A percentile compares a stretch with the other conserved stretches of the same genome.
Evolutionary conservation across 108 stramenopile species (phyloP).

Genomic region (Nitzschia sp.): DNA sequence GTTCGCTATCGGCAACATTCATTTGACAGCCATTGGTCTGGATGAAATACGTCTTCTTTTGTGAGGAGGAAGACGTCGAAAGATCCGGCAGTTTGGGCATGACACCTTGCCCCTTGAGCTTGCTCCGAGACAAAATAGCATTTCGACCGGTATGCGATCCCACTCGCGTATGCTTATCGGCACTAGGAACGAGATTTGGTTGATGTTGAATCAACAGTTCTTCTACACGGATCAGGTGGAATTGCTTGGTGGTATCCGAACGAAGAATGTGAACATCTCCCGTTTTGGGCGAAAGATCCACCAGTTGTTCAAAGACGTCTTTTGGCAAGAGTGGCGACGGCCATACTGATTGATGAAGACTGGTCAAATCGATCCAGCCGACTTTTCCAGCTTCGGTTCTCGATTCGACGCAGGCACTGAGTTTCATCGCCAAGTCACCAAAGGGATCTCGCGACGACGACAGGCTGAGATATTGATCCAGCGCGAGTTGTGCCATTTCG

Average conservation of each 20-base stretch:
- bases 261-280: constrained; percentile 68
- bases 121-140: constrained; percentile 29
- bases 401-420: constrained; percentile 64
- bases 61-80: background rate
- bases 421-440: constrained; percentile 53
- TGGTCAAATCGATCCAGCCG: constrained; percentile 73
- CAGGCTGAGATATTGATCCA: constrained; percentile 44
- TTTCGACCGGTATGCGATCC: constrained; percentile 44
- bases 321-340: constrained; percentile 40
- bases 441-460: constrained; percentile 48
- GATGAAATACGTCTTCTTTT: constrained; percentile 51
- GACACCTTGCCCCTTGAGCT: constrained; percentile 49
- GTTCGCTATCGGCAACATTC: constrained; percentile 94
- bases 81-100: constrained; percentile 27
- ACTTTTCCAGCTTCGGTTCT: constrained; percentile 66
- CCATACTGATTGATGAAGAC: background rate
- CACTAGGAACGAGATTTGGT: background rate
- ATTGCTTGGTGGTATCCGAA: constrained; percentile 23
- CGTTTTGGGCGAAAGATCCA: constrained; percentile 55
- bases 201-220: constrained; percentile 53
- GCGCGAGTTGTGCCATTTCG: constrained; percentile 62
- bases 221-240: constrained; percentile 73
- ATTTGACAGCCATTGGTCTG: constrained; percentile 93
- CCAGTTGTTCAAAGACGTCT: constrained; percentile 51
- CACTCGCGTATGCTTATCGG: constrained; percentile 5